Base-by-base conservation (phyloP, 2,329 filamentous ascomycete species). In the Aspergillus carbonarius region DNA sequence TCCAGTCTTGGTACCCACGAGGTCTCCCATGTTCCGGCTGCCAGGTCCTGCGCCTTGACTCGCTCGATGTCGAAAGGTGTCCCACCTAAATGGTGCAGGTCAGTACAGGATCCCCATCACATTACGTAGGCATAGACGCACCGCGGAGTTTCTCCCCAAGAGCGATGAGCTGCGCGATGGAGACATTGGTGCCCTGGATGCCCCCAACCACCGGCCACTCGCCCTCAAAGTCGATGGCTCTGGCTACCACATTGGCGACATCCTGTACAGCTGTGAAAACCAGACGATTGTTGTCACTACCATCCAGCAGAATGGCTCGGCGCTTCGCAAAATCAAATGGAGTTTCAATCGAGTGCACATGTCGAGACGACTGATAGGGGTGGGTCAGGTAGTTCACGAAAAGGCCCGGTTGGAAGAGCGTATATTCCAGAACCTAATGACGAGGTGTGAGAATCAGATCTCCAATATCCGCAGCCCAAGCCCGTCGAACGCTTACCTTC, bases 191-290 rank as follows among this genome's bases (percentile, higher is more conserved):
- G 7, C 58, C 58, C 3, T 23, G 12, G 5, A 60, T 51, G 5
- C 58, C 58, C 2, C 55, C 20, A 34, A 55, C 18, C 1, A 60
- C 23, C 2, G 58, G 58, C 58, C 58, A 60, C 37, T 55, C 50
- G n/a, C 58, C 58, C 12, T 58, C 34, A 18, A 35, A 58, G 0
- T 60, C 58, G 9, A 60, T 18, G 0, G 58, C 58, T 18, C 18
- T 8, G 2, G 46, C 39, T 1, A 60, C 51, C 4, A 60, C 51
- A 2, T 23, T 20, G 5, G 39, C 46, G 20, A 60, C 7, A 20
- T 60, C 58, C 46, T 55, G 46, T 1, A 55, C 55, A 0, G 55
- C 51, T 3, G 46, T 60, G 2, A 55, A 12, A 0, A 55, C 48
- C 5, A 60, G n/a, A 0, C 18, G 13, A 9, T 27, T 32, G 6